Conservation (phyloP, 2,329 filamentous ascomycete species). For the Phaeosphaeria sp. region DNA sequence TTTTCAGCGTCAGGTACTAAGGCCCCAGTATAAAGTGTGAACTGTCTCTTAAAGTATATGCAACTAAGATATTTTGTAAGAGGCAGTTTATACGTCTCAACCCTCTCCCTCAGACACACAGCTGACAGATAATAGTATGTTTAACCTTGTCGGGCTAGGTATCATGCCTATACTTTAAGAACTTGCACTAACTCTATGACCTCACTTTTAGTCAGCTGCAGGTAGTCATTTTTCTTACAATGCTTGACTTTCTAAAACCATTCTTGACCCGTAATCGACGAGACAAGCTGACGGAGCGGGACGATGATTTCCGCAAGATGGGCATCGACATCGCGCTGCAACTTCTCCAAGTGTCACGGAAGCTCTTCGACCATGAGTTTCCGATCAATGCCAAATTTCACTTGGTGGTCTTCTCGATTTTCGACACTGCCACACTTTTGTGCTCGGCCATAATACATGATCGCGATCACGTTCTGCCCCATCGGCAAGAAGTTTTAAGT, state of each 20-base stretch:
- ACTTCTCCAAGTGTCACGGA: constrained; percentile 50
- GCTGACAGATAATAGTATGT: neutral
- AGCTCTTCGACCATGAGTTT: constrained; percentile 54
- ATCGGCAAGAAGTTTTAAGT: constrained; percentile 51
- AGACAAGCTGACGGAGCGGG: constrained; percentile 33
- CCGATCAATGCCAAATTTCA: constrained; percentile 59
- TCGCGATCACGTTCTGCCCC: constrained; percentile 49
- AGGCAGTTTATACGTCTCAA: neutral
- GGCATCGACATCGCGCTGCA: constrained; percentile 56
- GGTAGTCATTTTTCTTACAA: constrained; percentile 54
- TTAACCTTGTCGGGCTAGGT: too few species aligned
- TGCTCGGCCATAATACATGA: constrained; percentile 63
- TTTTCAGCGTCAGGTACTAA: constrained; percentile 50
- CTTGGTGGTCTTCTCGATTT: constrained; percentile 59
- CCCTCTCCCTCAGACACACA: neutral
- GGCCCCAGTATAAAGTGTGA: too few species aligned
- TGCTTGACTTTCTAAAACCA: constrained; percentile 55
- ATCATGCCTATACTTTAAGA: too few species aligned
- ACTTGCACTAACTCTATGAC: too few species aligned
- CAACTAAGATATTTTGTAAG: neutral
- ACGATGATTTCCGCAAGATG: constrained; percentile 50
- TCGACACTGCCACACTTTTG: constrained; percentile 59
- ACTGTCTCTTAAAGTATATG: neutral
- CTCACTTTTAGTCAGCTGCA: constrained; percentile 54
- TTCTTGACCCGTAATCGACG: constrained; percentile 52